Percentiles rank a stretch among this genome's conserved stretches.
Conservation (phyloP, 148 eudicot genomes). For the Mesembryanthemum crystallinum region DNA sequence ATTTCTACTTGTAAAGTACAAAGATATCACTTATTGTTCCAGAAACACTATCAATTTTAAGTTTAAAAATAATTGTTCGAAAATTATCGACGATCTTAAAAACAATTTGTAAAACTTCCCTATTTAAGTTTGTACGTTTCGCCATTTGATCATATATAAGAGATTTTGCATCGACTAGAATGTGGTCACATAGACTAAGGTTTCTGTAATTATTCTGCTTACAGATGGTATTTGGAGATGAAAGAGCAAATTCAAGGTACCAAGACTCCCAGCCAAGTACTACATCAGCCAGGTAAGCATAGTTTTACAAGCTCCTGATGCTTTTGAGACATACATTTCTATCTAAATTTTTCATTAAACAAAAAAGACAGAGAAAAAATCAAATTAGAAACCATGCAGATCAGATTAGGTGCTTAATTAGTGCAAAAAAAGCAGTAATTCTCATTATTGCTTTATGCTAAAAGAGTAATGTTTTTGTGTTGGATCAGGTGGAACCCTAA, state of each 20-base stretch:
- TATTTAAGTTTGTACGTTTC: too few relatives aligned
- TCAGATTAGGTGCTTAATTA: background rate
- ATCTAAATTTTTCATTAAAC: background rate
- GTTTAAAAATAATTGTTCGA: too few relatives aligned
- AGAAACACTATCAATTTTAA: too few relatives aligned
- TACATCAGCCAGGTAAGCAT: constrained; percentile 19
- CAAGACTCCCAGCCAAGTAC: constrained; percentile 25
- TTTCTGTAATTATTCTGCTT: background rate
- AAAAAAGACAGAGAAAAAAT: background rate
- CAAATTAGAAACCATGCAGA: background rate
- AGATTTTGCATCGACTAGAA: background rate
- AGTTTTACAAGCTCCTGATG: too few relatives aligned
- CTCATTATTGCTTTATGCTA: too few relatives aligned
- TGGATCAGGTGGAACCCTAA: constrained; percentile 36
- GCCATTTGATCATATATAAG: too few relatives aligned
- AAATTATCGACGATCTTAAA: too few relatives aligned
- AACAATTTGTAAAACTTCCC: too few relatives aligned
- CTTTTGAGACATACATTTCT: too few relatives aligned
- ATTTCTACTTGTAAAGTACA: too few relatives aligned
- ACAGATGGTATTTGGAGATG: constrained; percentile 34
- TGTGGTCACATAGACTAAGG: background rate
- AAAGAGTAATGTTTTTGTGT: background rate
- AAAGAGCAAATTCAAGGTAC: constrained; percentile 25
- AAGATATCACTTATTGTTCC: too few relatives aligned
- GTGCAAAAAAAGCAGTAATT: too few relatives aligned